Evolutionary conservation across 2,329 filamentous ascomycete genomes (phyloP).

Genomic region (Ceratocystis alfenasii): DNA sequence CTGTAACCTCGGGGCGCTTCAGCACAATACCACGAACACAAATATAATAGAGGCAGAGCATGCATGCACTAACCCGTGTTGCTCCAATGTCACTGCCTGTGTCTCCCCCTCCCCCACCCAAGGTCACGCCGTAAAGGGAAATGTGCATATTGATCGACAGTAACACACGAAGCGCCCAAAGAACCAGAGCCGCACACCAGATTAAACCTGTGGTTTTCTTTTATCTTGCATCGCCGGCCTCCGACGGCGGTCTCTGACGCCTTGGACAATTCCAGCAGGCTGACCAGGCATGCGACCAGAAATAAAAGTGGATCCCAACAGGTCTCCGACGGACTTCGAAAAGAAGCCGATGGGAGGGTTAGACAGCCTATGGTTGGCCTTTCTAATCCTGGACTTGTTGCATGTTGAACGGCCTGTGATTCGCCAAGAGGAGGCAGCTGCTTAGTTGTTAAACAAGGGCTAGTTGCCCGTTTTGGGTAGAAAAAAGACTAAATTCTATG

Average conservation of each 20-base stretch:
- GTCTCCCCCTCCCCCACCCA: not conserved
- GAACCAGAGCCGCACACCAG: not conserved
- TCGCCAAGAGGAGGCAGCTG: too few relatives aligned
- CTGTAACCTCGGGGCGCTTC: not conserved
- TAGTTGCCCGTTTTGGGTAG: not conserved
- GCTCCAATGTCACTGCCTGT: not conserved
- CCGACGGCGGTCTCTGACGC: not conserved
- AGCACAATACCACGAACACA: not conserved
- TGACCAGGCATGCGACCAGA: not conserved
- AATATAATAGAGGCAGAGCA: not conserved
- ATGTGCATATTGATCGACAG: not conserved
- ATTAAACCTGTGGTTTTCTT: not conserved
- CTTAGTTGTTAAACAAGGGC: too few relatives aligned
- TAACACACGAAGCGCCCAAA: not conserved
- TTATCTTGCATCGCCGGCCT: not conserved
- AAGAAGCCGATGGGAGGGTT: not conserved
- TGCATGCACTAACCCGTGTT: not conserved
- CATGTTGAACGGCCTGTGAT: not conserved
- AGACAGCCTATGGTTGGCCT: not conserved
- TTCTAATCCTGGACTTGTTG: not conserved
- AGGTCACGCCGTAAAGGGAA: not conserved
- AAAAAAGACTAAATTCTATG: not conserved
- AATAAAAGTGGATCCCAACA: not conserved
- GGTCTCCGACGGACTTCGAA: constrained; percentile 11
- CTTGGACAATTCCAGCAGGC: not conserved